phyloP scores from a whole-genome alignment of 1,284 basidiomycete species.

The Cryptococcus sp. region DNA sequence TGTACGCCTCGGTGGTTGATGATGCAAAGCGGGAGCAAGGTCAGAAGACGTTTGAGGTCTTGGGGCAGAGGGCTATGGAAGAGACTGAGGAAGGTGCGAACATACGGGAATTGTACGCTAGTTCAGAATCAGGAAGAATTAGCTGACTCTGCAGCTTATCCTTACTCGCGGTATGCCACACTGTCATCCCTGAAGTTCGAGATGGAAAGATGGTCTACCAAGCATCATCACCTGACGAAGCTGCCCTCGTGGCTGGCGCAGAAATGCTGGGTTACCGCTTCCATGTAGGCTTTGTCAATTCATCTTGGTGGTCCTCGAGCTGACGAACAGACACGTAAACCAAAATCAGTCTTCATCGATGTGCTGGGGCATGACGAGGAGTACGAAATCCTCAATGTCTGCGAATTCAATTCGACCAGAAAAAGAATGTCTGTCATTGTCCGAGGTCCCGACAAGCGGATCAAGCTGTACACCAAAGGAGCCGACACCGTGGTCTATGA shows the following conservation, averaged over 20 bases:
- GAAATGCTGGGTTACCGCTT: conserved; percentile 91
- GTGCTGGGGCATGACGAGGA: conserved; percentile 69
- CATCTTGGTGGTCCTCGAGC: neutral
- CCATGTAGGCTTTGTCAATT: conserved; percentile 58
- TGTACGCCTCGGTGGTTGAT: conserved; percentile 84
- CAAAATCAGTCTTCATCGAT: conserved; percentile 87
- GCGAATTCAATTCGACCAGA: conserved; percentile 96
- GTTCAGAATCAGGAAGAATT: too few species aligned
- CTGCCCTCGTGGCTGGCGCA: conserved; percentile 90
- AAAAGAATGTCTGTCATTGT: conserved; percentile 98
- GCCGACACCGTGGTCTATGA: conserved; percentile 97
- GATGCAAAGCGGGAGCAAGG: conserved; percentile 66
- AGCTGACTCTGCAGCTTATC: conserved; percentile 55
- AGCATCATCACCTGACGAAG: conserved; percentile 97
- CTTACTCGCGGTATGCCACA: conserved; percentile 92
- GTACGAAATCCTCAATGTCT: conserved; percentile 91
- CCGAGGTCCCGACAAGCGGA: conserved; percentile 78
- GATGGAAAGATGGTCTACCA: conserved; percentile 83
- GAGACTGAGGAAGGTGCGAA: conserved; percentile 65
- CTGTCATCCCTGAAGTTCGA: conserved; percentile 92
- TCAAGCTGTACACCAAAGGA: conserved; percentile 95
- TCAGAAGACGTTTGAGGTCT: conserved; percentile 46
- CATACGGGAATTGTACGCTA: conserved; percentile 65
- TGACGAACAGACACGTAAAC: conserved; percentile 75
- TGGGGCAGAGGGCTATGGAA: conserved; percentile 44